Evolutionary conservation across 2,329 filamentous ascomycete species (phyloP).

Genomic region (Aspergillus spinulosporus): DNA sequence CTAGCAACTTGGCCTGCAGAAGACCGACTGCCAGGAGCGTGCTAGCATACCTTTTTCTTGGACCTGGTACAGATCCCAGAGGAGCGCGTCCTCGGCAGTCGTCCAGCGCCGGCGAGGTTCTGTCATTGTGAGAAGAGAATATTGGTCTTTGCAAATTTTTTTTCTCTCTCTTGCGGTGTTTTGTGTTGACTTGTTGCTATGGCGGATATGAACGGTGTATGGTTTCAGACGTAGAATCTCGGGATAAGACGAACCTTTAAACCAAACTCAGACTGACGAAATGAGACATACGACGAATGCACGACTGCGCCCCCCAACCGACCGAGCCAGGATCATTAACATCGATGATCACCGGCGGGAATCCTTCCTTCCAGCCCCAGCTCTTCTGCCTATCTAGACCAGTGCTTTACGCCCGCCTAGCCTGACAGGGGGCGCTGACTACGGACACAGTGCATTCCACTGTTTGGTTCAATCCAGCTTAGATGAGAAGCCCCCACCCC

Average conservation of each 20-base stretch:
- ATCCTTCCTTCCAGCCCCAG: not conserved
- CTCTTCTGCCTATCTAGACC: too few species aligned
- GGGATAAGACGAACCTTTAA: not conserved
- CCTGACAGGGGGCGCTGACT: too few species aligned
- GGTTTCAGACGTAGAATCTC: too few species aligned
- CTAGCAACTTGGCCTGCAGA: too few species aligned
- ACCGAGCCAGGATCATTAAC: constrained; percentile 14
- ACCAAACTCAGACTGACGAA: not conserved
- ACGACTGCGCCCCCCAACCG: too few species aligned
- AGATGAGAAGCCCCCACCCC: too few species aligned
- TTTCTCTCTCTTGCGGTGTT: not conserved
- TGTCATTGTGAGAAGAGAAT: not conserved
- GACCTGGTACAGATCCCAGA: constrained; percentile 15
- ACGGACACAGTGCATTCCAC: too few species aligned
- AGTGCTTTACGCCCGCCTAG: too few species aligned
- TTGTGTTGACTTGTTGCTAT: not conserved
- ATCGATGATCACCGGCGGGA: constrained; percentile 3
- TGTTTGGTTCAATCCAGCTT: too few species aligned
- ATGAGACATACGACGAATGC: not conserved
- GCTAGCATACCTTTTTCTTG: constrained; percentile 7
- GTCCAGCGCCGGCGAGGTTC: constrained; percentile 16
- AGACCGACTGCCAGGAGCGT: too few species aligned
- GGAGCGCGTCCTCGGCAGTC: constrained; percentile 9
- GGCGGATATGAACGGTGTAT: too few species aligned
- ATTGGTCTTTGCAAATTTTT: not conserved